These are phyloP conservation scores for Calocybe gambosa DNA, from an alignment of 1,284 basidiomycete genomes.

Conservation along the genomic window DNA sequence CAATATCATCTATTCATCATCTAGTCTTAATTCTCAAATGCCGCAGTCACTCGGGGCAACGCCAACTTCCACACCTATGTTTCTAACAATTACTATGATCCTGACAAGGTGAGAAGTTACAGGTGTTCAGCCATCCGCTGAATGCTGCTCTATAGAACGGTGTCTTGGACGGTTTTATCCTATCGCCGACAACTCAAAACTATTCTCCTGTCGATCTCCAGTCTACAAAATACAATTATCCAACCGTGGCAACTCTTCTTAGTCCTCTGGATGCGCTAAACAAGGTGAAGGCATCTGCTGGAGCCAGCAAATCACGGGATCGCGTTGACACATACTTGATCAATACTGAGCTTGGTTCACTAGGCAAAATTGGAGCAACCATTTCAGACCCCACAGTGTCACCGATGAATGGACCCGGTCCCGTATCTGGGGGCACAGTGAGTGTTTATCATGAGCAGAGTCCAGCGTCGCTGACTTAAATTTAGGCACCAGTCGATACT, in stretches of 20 bases:
- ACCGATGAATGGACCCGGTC: slow-evolving; percentile 28
- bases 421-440: slow-evolving; percentile 29
- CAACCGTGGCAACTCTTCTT: slow-evolving; percentile 25
- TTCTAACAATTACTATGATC: slow-evolving; percentile 30
- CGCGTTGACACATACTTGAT: slow-evolving; percentile 29
- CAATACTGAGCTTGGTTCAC: slow-evolving; percentile 26
- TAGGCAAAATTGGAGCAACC: slow-evolving; percentile 27
- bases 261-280: slow-evolving; percentile 26
- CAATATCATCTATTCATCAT: not conserved
- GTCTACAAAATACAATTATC: slow-evolving; percentile 25
- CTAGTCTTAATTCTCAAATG: not conserved
- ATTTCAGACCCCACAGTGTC: slow-evolving; percentile 25
- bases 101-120: slow-evolving; percentile 20
- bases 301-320: slow-evolving; percentile 29
- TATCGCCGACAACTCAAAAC: slow-evolving; percentile 24
- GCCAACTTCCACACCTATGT: slow-evolving; percentile 31
- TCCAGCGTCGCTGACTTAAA: not conserved
- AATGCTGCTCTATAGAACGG: slow-evolving; percentile 22
- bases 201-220: slow-evolving; percentile 31
- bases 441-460: not conserved
- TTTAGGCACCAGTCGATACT: slow-evolving; percentile 25
- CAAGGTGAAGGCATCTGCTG: slow-evolving; percentile 26
- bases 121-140: too few species aligned
- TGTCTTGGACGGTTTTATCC: slow-evolving; percentile 26
- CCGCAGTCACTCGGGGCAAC: slow-evolving; percentile 30